Evolutionary conservation across 805 yeast species (phyloP).

Genomic region (Tetrapisispora iriomotensis): DNA sequence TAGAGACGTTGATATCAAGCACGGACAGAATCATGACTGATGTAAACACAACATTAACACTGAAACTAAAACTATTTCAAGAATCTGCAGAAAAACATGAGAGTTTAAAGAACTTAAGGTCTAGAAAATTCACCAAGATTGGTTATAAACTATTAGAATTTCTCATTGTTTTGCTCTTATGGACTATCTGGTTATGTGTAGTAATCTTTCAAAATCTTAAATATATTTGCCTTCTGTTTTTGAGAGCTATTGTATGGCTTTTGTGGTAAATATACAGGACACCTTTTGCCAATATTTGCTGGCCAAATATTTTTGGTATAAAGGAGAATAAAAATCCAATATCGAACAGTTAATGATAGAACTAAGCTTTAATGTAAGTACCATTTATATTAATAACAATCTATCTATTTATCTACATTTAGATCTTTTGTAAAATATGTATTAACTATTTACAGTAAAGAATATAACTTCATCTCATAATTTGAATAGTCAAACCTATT

Average conservation of each 20-base stretch:
- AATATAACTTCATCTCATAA: too few species aligned
- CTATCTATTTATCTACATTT: too few species aligned
- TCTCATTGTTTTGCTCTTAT: slow-evolving; percentile 19
- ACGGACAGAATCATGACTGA: slow-evolving; percentile 66
- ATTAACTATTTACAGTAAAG: too few species aligned
- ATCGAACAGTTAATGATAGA: too few species aligned
- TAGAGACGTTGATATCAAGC: slow-evolving; percentile 51
- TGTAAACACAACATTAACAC: slow-evolving; percentile 57
- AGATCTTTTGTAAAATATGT: too few species aligned
- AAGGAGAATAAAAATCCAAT: too few species aligned
- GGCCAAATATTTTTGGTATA: background rate
- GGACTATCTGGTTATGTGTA: slow-evolving; percentile 27
- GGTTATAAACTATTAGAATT: slow-evolving; percentile 22
- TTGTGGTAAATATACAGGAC: slow-evolving; percentile 14
- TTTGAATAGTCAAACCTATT: too few species aligned
- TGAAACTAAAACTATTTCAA: slow-evolving; percentile 38
- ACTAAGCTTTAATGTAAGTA: too few species aligned
- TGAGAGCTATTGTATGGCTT: slow-evolving; percentile 16
- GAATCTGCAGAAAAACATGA: slow-evolving; percentile 26
- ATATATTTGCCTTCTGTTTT: slow-evolving; percentile 8
- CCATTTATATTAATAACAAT: too few species aligned
- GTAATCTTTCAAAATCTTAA: slow-evolving; percentile 15
- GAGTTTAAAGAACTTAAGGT: slow-evolving; percentile 16
- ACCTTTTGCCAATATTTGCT: background rate
- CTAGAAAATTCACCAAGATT: slow-evolving; percentile 15